Percentiles rank a stretch among this genome's conserved stretches.
These are phyloP conservation scores for Trichoderma koningii DNA, from an alignment of 2,329 filamentous ascomycete species.

Conservation along the genomic window DNA sequence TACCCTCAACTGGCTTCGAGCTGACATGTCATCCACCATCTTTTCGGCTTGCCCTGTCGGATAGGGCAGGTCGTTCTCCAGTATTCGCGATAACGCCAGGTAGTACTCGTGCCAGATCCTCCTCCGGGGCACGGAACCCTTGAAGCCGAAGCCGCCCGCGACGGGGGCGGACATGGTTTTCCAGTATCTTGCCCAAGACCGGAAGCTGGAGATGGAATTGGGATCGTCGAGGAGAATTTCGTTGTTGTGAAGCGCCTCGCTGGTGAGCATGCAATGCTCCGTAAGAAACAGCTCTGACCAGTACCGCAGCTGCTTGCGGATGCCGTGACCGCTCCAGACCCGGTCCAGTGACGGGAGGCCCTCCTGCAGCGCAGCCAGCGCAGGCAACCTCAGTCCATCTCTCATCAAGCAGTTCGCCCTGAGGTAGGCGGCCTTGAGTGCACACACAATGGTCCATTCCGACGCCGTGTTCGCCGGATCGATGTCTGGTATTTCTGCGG, in stretches of 20 bases:
- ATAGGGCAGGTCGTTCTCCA: constrained; percentile 67
- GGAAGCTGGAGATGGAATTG: constrained; percentile 59
- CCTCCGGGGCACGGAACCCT: constrained; percentile 61
- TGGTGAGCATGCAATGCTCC: constrained; percentile 70
- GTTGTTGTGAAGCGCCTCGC: constrained; percentile 57
- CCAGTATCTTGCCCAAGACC: constrained; percentile 73
- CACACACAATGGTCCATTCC: constrained; percentile 81
- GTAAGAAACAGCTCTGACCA: constrained; percentile 80
- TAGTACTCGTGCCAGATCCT: constrained; percentile 88
- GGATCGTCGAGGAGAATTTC: constrained; percentile 54
- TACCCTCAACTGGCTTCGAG: constrained; percentile 64
- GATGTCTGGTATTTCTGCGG: constrained; percentile 55
- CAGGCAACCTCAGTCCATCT: constrained; percentile 55
- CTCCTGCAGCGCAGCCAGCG: constrained; percentile 66
- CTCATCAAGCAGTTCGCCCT: constrained; percentile 65
- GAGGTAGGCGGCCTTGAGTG: constrained; percentile 76
- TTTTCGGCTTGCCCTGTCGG: constrained; percentile 50
- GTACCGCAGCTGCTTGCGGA: constrained; percentile 67
- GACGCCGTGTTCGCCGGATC: constrained; percentile 57
- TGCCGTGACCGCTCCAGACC: constrained; percentile 53
- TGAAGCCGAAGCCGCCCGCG: constrained; percentile 59
- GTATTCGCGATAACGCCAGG: constrained; percentile 70
- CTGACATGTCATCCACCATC: constrained; percentile 52
- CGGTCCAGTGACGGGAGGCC: constrained; percentile 64
- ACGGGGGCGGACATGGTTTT: constrained; percentile 50